Percentiles rank a stretch among this genome's conserved stretches.
phyloP scores from a whole-genome alignment of 148 eudicot genomes.

The Silene uniflora region DNA sequence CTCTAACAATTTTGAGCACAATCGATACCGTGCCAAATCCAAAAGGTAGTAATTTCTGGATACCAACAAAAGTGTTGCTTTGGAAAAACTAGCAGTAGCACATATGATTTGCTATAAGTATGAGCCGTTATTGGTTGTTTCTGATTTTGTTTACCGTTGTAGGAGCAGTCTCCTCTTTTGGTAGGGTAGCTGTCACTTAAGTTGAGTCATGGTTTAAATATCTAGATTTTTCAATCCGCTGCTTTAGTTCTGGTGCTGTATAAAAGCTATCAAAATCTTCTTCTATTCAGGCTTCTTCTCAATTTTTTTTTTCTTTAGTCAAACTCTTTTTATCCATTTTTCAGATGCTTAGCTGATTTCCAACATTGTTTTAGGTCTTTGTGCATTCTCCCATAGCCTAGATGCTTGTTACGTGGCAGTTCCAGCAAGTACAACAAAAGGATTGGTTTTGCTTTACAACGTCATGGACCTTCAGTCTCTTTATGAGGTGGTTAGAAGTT shows the following conservation, averaged over 20 bases:
- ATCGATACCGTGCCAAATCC: conserved; percentile 80
- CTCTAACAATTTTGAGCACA: conserved; percentile 58
- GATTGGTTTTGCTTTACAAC: conserved; percentile 79
- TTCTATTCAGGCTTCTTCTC: conserved; percentile 4
- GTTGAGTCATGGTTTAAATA: conserved; percentile 2
- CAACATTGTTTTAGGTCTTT: conserved; percentile 52
- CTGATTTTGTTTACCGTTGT: neutral
- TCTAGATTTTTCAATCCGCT: neutral
- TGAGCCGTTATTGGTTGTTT: neutral
- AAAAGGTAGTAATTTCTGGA: conserved; percentile 47
- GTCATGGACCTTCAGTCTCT: conserved; percentile 84
- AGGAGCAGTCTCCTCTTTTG: neutral
- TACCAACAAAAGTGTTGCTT: neutral
- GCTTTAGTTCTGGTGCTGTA: neutral
- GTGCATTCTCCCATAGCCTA: conserved; percentile 72
- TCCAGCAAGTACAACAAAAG: conserved; percentile 77
- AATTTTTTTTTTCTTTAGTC: neutral
- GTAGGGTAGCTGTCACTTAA: neutral
- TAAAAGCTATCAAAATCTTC: neutral
- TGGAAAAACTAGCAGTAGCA: conserved; percentile 1
- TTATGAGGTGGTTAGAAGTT: conserved; percentile 59
- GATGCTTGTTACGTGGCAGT: conserved; percentile 89
- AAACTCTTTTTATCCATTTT: neutral
- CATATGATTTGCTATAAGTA: neutral
- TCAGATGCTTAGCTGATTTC: conserved; percentile 1